Evolutionary conservation across 2,329 filamentous ascomycete species (phyloP).

Genomic region (Fusarium sp.): DNA sequence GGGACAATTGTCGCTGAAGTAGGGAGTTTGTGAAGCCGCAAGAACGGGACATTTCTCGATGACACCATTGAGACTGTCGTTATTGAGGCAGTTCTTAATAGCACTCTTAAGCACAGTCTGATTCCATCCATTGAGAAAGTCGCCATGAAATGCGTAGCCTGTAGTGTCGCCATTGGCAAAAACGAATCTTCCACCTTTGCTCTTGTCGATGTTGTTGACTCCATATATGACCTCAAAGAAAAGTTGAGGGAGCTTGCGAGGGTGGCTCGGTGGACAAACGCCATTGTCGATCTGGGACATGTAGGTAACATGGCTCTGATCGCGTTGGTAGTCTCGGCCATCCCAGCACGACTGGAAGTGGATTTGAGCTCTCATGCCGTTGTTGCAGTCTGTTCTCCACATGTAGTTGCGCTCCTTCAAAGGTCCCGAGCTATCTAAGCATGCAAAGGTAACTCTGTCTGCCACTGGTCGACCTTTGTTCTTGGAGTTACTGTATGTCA

Average conservation of each 20-base stretch:
- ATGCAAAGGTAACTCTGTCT: constrained; percentile 42
- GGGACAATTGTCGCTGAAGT: constrained; percentile 35
- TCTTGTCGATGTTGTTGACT: constrained; percentile 40
- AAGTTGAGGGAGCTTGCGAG: constrained; percentile 36
- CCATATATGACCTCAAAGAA: constrained; percentile 42
- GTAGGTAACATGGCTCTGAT: constrained; percentile 41
- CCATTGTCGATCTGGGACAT: constrained; percentile 43
- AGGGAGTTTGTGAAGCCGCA: constrained; percentile 37
- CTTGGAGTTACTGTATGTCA: constrained; percentile 28
- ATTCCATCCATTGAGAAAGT: constrained; percentile 40
- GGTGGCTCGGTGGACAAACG: constrained; percentile 37
- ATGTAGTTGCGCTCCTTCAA: constrained; percentile 36
- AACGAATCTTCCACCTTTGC: constrained; percentile 37
- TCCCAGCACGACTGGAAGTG: constrained; percentile 44
- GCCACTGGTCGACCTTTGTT: constrained; percentile 28
- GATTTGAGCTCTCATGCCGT: constrained; percentile 41
- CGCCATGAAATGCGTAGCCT: constrained; percentile 40
- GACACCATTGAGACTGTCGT: constrained; percentile 27
- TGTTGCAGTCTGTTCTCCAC: constrained; percentile 37
- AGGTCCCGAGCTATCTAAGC: constrained; percentile 38
- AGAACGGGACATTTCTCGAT: constrained; percentile 30
- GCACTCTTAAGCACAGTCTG: constrained; percentile 25
- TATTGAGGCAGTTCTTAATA: constrained; percentile 38
- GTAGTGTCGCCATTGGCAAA: constrained; percentile 42
- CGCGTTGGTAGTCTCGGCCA: constrained; percentile 33